A percentile compares a stretch with the other conserved stretches of the same genome.
Evolutionary conservation across 495 filamentous ascomycete genomes (phyloP).

Genomic region (Xylaria venustula): DNA sequence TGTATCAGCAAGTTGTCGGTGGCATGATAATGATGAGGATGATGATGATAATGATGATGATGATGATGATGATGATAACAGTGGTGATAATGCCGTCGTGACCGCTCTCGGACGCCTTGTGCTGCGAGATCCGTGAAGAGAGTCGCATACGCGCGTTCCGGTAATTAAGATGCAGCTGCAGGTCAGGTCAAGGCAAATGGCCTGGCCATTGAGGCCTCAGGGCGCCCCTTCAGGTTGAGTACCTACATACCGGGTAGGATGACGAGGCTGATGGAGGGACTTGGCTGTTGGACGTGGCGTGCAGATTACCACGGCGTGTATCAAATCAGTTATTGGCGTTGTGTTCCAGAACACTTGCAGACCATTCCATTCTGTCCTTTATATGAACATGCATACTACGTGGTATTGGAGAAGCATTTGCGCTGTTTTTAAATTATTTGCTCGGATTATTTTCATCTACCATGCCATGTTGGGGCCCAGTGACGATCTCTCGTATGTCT

Average conservation of each 20-base stretch:
- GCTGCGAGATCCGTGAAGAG: slow-evolving; percentile 1
- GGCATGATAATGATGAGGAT: too few relatives aligned
- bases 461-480: background rate
- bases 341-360: background rate
- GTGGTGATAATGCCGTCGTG: too few relatives aligned
- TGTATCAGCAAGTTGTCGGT: too few relatives aligned
- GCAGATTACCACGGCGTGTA: background rate
- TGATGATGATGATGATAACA: too few relatives aligned
- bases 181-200: background rate
- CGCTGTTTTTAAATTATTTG: too few relatives aligned
- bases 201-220: background rate
- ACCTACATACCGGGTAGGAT: background rate
- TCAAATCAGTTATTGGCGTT: too few relatives aligned
- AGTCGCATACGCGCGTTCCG: background rate
- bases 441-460: background rate
- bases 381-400: background rate
- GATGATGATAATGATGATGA: too few relatives aligned
- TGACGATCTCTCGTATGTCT: background rate
- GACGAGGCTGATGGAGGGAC: background rate
- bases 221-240: too few relatives aligned
- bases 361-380: background rate
- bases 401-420: too few relatives aligned
- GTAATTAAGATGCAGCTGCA: slow-evolving; percentile 9
- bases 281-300: background rate
- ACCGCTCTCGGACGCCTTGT: slow-evolving; percentile 4